A percentile compares a stretch with the other conserved stretches of the same genome.
Conservation (phyloP, 495 filamentous ascomycete species). For the Pseudevernia furfuracea region DNA sequence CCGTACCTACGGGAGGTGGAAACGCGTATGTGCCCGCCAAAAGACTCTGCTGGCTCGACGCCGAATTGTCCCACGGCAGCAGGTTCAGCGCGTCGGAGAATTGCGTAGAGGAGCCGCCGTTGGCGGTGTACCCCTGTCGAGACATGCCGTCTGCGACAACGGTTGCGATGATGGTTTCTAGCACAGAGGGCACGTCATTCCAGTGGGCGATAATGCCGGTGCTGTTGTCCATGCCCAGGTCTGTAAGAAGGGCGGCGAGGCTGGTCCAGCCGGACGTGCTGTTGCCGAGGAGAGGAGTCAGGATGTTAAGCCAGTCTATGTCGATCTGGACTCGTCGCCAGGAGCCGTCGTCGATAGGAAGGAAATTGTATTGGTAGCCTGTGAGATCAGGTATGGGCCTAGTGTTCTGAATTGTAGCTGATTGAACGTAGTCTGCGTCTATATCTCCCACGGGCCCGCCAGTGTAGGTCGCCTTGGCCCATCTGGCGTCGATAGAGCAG, state of each 20-base stretch:
- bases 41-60: not conserved
- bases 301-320: conserved; percentile 15
- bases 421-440: conserved; percentile 14
- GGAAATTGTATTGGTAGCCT: conserved; percentile 17
- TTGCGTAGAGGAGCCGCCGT: not conserved
- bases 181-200: not conserved
- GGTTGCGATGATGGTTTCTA: conserved; percentile 15
- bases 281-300: conserved; percentile 10
- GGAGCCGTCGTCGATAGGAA: conserved; percentile 17
- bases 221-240: conserved; percentile 11
- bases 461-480: conserved; percentile 8
- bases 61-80: conserved; percentile 10
- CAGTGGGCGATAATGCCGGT: not conserved
- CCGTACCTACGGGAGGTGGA: conserved; percentile 9
- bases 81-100: conserved; percentile 9
- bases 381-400: not conserved
- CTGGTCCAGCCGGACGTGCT: conserved; percentile 11
- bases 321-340: conserved; percentile 17
- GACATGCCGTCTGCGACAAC: conserved; percentile 19
- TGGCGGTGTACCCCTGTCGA: conserved; percentile 7
- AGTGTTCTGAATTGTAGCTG: conserved; percentile 3
- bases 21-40: conserved; percentile 11
- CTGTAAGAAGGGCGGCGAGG: conserved; percentile 14
- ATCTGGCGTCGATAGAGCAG: conserved; percentile 19
- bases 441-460: conserved; percentile 12